Percentiles rank a stretch among this genome's conserved stretches.
phyloP scores from a whole-genome alignment of 371 early-diverging fungal species.

The Fennellomyces sp. region DNA sequence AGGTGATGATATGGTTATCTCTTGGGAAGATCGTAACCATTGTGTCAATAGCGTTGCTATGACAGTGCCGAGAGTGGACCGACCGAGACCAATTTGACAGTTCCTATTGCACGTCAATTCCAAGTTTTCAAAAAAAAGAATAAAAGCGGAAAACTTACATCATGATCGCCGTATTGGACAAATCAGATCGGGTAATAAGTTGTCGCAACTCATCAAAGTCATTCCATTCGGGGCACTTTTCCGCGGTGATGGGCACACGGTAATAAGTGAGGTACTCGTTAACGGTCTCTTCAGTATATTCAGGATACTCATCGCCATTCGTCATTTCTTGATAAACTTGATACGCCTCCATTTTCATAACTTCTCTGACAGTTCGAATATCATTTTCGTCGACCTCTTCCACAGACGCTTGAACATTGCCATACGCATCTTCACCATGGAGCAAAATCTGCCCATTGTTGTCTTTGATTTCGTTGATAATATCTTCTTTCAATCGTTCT shows the following conservation, averaged over 20 bases:
- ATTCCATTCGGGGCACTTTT: constrained; percentile 56
- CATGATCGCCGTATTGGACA: constrained; percentile 52
- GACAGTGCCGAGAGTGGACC: constrained; percentile 61
- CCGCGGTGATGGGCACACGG: constrained; percentile 70
- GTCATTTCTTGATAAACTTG: constrained; percentile 25
- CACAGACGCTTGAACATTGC: constrained; percentile 58
- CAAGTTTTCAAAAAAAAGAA: not conserved
- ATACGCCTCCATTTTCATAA: constrained; percentile 43
- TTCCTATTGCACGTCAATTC: constrained; percentile 41
- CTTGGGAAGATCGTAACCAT: constrained; percentile 51
- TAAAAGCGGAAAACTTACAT: constrained; percentile 38
- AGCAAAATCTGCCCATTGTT: constrained; percentile 64
- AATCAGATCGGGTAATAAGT: constrained; percentile 34
- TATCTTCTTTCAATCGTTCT: constrained; percentile 67
- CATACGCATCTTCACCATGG: constrained; percentile 62
- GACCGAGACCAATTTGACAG: constrained; percentile 72
- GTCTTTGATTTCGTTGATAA: constrained; percentile 56
- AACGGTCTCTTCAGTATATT: not conserved
- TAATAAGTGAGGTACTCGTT: constrained; percentile 28
- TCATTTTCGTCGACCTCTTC: constrained; percentile 58
- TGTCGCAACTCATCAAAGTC: constrained; percentile 65
- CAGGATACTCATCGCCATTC: constrained; percentile 9
- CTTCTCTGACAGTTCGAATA: constrained; percentile 60
- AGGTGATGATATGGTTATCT: not conserved
- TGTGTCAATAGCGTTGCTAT: constrained; percentile 57